These are phyloP conservation scores for Flaveria brownii DNA, from an alignment of 129 eudicot genomes.

Conservation along the genomic window DNA sequence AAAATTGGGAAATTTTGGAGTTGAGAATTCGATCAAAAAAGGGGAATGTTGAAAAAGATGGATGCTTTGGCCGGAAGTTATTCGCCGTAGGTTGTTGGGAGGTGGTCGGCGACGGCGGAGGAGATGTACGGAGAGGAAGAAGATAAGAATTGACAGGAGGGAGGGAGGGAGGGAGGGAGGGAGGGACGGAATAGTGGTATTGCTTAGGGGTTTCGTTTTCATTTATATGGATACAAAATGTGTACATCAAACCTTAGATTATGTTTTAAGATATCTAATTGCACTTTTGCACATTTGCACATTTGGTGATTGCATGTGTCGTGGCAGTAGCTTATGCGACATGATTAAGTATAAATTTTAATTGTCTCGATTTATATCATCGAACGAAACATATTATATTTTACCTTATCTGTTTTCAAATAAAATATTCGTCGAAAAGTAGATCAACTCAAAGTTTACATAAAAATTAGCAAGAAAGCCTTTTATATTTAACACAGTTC, in stretches of 20 bases:
- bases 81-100: background rate
- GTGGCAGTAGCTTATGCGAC: too few species aligned
- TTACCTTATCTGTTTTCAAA: too few species aligned
- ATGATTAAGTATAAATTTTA: too few species aligned
- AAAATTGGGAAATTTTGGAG: background rate
- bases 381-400: too few species aligned
- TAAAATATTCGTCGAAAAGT: too few species aligned
- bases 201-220: conserved; percentile 15
- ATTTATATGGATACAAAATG: background rate
- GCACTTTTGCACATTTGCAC: too few species aligned
- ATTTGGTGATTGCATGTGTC: too few species aligned
- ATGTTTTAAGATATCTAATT: background rate
- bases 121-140: conserved; percentile 13
- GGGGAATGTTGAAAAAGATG: conserved; percentile 5
- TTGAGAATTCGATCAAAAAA: background rate
- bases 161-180: background rate
- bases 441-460: too few species aligned
- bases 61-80: conserved; percentile 8
- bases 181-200: conserved; percentile 11
- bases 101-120: conserved; percentile 24
- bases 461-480: too few species aligned
- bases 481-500: too few species aligned
- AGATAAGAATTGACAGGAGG: conserved; percentile 18
- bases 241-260: background rate
- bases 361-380: too few species aligned